These are phyloP conservation scores for Diutina neorugosa DNA, from an alignment of 1,139 yeast species.

Conservation along the genomic window DNA sequence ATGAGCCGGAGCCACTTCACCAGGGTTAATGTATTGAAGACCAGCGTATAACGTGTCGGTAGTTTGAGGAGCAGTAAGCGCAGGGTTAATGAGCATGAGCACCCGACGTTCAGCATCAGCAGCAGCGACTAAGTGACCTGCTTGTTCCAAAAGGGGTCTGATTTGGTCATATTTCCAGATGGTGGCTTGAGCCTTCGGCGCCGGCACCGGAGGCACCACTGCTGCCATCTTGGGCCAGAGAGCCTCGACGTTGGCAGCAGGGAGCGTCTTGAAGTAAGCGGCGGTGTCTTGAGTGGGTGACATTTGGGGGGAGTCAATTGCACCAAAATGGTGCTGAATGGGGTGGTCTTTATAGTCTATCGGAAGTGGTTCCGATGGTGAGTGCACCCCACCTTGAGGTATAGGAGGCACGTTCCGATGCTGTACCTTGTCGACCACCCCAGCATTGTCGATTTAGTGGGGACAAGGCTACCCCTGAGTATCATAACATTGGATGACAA, in stretches of 20 bases:
- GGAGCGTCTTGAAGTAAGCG: neutral
- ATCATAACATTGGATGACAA: too few species aligned
- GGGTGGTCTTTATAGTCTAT: neutral
- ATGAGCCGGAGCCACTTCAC: conserved; percentile 15
- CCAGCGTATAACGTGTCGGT: conserved; percentile 15
- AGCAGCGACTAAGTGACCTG: conserved; percentile 11
- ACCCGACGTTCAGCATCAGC: conserved; percentile 14
- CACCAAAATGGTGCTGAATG: too few species aligned
- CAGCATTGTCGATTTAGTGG: too few species aligned
- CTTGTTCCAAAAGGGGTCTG: conserved; percentile 11
- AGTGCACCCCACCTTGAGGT: too few species aligned
- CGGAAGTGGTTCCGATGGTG: neutral
- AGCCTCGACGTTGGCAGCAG: conserved; percentile 10
- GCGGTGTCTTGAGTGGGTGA: conserved; percentile 2
- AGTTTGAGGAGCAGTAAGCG: conserved; percentile 13
- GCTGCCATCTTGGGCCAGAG: conserved; percentile 14
- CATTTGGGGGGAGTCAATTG: neutral
- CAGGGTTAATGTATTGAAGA: conserved; percentile 12
- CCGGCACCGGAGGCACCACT: conserved; percentile 13
- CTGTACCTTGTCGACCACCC: too few species aligned
- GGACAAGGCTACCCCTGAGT: too few species aligned
- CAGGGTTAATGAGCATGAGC: conserved; percentile 13
- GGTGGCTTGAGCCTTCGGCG: conserved; percentile 12
- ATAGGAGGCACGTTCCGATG: too few species aligned
- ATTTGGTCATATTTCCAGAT: conserved; percentile 12